Evolutionary conservation across 2,329 filamentous ascomycete genomes (phyloP).

Genomic region (Niveomyces coronatus): DNA sequence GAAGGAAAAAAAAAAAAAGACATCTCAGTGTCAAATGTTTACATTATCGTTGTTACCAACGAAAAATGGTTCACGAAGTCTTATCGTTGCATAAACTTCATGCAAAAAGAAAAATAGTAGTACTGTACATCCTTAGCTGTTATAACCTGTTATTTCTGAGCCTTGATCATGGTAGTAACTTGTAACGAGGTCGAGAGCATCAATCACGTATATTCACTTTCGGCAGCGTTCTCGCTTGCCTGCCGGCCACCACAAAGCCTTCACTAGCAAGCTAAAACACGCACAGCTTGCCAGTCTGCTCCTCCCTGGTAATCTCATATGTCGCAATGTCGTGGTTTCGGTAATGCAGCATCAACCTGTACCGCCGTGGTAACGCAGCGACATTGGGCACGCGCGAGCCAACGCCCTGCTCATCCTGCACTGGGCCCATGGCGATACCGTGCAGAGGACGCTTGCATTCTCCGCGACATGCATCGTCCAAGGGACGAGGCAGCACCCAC

Average conservation of each 20-base stretch:
- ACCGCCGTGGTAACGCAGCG: slow-evolving; percentile 34
- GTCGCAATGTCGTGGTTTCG: slow-evolving; percentile 58
- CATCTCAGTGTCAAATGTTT: no score
- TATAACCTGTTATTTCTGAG: no score
- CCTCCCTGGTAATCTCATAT: slow-evolving; percentile 51
- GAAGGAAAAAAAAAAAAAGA: no score
- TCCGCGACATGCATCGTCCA: slow-evolving; percentile 34
- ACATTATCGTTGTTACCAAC: no score
- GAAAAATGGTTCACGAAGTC: no score
- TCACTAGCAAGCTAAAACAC: slow-evolving; percentile 19
- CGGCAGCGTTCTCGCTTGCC: no score
- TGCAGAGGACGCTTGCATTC: slow-evolving; percentile 44
- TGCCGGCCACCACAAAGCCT: background rate
- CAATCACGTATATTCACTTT: background rate
- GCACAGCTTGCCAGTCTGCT: slow-evolving; percentile 25
- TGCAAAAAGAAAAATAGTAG: no score
- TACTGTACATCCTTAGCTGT: no score
- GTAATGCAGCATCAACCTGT: slow-evolving; percentile 62
- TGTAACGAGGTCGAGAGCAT: no score
- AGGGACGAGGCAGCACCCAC: slow-evolving; percentile 35
- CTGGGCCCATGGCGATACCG: slow-evolving; percentile 57
- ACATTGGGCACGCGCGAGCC: slow-evolving; percentile 14
- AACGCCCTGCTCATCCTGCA: slow-evolving; percentile 35
- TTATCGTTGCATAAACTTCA: no score
- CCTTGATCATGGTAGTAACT: no score